A percentile compares a stretch with the other conserved stretches of the same genome.
Evolutionary conservation across 2,329 filamentous ascomycete species (phyloP).

Genomic region (Tolypocladium tropicale): DNA sequence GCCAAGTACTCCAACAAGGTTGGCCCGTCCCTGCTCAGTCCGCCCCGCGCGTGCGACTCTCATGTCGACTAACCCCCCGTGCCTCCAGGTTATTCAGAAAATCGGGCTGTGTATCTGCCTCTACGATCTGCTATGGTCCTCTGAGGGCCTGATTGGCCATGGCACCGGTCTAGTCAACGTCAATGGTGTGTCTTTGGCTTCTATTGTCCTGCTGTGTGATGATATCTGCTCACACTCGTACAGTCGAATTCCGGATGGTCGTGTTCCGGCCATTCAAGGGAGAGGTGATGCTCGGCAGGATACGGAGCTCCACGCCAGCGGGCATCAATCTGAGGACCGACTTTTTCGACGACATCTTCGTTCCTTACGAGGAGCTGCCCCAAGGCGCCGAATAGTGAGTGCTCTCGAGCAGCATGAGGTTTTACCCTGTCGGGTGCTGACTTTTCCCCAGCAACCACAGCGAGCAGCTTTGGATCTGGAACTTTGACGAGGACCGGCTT

Average conservation of each 20-base stretch:
- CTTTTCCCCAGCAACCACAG: slow-evolving; percentile 48
- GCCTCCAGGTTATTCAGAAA: slow-evolving; percentile 68
- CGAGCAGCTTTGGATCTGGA: slow-evolving; percentile 80
- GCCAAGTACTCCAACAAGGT: slow-evolving; percentile 93
- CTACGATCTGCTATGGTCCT: slow-evolving; percentile 81
- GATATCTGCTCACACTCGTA: neutral
- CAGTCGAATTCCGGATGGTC: slow-evolving; percentile 85
- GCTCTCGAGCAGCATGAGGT: neutral
- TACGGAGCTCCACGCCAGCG: slow-evolving; percentile 60
- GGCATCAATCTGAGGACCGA: slow-evolving; percentile 75
- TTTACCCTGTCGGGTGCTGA: neutral
- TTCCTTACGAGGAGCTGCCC: slow-evolving; percentile 64
- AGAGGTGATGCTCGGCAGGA: slow-evolving; percentile 79
- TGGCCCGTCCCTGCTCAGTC: neutral
- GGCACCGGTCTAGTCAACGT: slow-evolving; percentile 89
- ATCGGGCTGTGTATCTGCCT: slow-evolving; percentile 89
- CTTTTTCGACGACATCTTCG: slow-evolving; percentile 89
- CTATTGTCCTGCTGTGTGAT: neutral
- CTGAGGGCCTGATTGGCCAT: slow-evolving; percentile 88
- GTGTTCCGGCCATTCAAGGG: slow-evolving; percentile 95
- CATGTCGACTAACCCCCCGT: neutral
- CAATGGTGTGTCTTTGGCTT: slow-evolving; percentile 57
- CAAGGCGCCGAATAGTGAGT: slow-evolving; percentile 66
- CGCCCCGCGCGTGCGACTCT: neutral
- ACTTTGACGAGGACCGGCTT: slow-evolving; percentile 60